Evolutionary conservation across 345 rosid genomes (phyloP).

Genomic region (Abelmoschus esculentus): DNA sequence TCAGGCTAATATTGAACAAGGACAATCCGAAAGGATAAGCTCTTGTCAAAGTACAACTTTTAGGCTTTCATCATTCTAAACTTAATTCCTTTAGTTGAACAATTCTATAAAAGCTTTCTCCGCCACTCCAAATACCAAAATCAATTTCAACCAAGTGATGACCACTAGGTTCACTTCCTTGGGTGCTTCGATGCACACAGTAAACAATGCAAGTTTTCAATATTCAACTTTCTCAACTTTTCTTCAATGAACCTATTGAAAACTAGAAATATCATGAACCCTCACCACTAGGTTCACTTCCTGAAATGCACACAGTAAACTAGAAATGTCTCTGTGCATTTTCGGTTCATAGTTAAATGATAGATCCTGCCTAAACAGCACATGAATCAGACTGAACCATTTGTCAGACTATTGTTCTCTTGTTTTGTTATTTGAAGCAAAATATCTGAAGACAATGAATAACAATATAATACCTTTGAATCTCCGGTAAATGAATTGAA

Average conservation of each 20-base stretch:
- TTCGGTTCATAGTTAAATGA: not conserved
- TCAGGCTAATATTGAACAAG: not conserved
- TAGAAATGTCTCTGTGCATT: not conserved
- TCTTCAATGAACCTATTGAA: not conserved
- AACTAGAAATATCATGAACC: no score
- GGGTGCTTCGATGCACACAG: not conserved
- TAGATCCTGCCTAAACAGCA: no score
- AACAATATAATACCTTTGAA: conserved; percentile 53
- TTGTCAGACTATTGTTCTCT: no score
- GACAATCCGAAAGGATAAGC: not conserved
- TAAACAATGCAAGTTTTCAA: not conserved
- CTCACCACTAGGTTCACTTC: not conserved
- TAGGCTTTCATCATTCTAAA: not conserved
- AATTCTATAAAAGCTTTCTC: no score
- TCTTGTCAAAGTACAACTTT: not conserved
- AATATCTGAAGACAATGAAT: not conserved
- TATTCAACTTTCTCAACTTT: not conserved
- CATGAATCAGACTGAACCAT: no score
- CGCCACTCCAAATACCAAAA: not conserved
- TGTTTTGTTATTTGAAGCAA: not conserved
- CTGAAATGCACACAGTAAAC: not conserved
- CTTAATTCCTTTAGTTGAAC: not conserved
- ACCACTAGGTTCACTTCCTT: not conserved
- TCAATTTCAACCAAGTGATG: not conserved
- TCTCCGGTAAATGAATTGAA: conserved; percentile 68